Percentiles rank a stretch among this genome's conserved stretches.
phyloP scores from a whole-genome alignment of 768 basidiomycete genomes.

The button mushroom (Agaricus bisporus) region DNA sequence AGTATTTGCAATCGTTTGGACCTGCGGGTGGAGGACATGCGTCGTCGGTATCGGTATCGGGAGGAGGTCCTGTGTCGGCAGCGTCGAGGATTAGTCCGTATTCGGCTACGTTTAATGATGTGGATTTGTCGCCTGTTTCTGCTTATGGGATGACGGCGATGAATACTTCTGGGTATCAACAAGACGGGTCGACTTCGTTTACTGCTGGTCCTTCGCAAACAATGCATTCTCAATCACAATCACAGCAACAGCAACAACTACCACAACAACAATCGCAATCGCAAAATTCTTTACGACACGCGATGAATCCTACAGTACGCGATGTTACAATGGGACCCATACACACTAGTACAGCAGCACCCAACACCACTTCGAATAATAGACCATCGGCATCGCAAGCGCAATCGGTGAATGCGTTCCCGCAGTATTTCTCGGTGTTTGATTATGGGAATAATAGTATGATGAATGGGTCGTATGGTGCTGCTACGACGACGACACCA shows the following conservation, averaged over 20 bases:
- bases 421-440: conserved; percentile 72
- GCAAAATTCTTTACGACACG: conserved; percentile 14
- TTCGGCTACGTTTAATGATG: conserved; percentile 22
- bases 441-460: conserved; percentile 47
- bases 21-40: conserved; percentile 9
- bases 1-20: conserved; percentile 62
- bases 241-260: conserved; percentile 16
- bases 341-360: background rate
- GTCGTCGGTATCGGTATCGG: no score
- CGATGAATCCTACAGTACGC: conserved; percentile 1
- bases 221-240: conserved; percentile 17
- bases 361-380: background rate
- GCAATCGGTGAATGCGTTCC: conserved; percentile 29
- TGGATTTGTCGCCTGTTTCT: conserved; percentile 37
- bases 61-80: background rate
- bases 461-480: conserved; percentile 13
- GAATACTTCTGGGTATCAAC: conserved; percentile 26
- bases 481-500: conserved; percentile 6
- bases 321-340: conserved; percentile 5
- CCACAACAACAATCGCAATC: conserved; percentile 19
- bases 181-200: conserved; percentile 26
- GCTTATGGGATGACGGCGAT: conserved; percentile 41
- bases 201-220: conserved; percentile 22
- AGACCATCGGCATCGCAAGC: conserved; percentile 10
- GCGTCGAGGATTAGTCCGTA: conserved; percentile 12